Evolutionary conservation across 768 basidiomycete species (phyloP).

Genomic region (Rhizopogon salebrosus): DNA sequence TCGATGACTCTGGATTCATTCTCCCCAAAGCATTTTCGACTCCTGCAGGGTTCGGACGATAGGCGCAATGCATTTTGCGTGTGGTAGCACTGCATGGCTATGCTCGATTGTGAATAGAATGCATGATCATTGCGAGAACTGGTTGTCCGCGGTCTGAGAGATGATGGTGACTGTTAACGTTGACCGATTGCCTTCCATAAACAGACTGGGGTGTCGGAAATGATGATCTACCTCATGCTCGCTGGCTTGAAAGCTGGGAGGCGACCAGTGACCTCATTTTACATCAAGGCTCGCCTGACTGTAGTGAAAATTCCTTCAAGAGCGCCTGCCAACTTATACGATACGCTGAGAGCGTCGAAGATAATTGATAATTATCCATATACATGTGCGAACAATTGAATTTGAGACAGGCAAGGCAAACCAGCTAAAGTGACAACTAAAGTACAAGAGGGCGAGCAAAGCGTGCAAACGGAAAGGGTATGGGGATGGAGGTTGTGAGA

Average conservation of each 20-base stretch:
- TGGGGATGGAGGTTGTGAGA: conserved; percentile 14
- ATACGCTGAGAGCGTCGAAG: background rate
- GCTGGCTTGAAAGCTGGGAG: background rate
- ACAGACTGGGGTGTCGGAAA: background rate
- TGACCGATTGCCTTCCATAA: background rate
- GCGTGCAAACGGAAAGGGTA: conserved; percentile 18
- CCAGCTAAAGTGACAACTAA: conserved; percentile 15
- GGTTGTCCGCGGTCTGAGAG: background rate
- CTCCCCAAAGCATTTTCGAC: background rate
- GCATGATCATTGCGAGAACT: background rate
- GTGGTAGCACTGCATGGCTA: background rate
- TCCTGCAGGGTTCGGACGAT: background rate
- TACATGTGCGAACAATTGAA: conserved; percentile 15
- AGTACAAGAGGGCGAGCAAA: conserved; percentile 24
- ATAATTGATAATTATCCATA: conserved; percentile 9
- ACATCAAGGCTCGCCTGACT: background rate
- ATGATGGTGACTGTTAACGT: no score
- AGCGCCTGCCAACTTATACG: background rate
- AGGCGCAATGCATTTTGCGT: background rate
- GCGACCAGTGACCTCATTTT: background rate
- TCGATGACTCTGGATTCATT: background rate
- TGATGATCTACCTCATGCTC: background rate
- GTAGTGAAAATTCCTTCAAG: background rate
- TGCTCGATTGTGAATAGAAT: background rate
- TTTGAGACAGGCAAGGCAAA: conserved; percentile 11